phyloP scores from a whole-genome alignment of 495 filamentous ascomycete genomes.

The Haplographium delicatum region DNA sequence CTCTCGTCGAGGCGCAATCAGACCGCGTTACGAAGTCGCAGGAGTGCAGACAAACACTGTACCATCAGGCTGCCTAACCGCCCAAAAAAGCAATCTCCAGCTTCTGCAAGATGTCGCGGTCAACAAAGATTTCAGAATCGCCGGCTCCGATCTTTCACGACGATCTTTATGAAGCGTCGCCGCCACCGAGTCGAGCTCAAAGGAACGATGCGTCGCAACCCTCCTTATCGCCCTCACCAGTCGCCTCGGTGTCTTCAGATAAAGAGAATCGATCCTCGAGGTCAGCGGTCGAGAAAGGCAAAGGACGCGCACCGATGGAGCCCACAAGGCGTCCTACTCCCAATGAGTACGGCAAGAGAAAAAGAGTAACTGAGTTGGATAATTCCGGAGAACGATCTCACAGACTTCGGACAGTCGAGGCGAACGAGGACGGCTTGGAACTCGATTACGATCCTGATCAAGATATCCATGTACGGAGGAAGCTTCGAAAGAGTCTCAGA shows the following conservation, averaged over 20 bases:
- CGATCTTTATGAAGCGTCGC: constrained; percentile 20
- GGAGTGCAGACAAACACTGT: too few species aligned
- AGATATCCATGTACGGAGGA: constrained; percentile 67
- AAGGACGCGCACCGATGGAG: constrained; percentile 21
- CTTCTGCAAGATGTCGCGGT: constrained; percentile 7
- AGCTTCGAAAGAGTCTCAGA: constrained; percentile 61
- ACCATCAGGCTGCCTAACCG: too few species aligned
- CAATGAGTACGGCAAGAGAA: constrained; percentile 15
- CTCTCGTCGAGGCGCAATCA: too few species aligned
- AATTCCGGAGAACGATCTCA: constrained; percentile 21
- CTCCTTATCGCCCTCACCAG: constrained; percentile 34
- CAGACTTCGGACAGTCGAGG: constrained; percentile 30
- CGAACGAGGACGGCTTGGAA: constrained; percentile 12
- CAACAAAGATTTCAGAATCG: constrained; percentile 14
- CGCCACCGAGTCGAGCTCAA: constrained; percentile 6
- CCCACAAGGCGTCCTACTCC: constrained; percentile 18
- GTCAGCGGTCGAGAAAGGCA: neutral
- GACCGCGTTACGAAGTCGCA: too few species aligned
- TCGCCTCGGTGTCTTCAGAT: constrained; percentile 37
- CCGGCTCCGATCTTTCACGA: constrained; percentile 2
- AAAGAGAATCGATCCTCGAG: constrained; percentile 48
- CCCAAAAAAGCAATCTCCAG: too few species aligned
- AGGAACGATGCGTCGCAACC: constrained; percentile 8
- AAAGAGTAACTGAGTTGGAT: constrained; percentile 6
- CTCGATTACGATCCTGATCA: constrained; percentile 80